Base-by-base conservation (phyloP, 352 stramenopile species). In the Ophiocytium majus region DNA sequence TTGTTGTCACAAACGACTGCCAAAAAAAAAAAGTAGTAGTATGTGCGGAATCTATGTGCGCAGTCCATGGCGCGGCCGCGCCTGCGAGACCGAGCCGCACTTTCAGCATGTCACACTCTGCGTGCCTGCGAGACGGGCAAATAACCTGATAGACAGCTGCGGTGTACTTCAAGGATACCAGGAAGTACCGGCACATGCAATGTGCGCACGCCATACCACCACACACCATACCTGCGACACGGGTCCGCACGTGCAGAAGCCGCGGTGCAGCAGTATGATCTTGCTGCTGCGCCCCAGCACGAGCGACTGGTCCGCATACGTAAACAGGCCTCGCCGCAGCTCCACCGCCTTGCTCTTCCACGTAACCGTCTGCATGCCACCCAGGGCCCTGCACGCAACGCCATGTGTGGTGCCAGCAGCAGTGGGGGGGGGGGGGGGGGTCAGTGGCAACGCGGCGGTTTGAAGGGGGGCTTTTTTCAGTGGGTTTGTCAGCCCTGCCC, bases 291-390 rank as follows among this genome's bases (percentile, higher is more conserved):
- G 57, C 23, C 78, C 43, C 5, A 57, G 43, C 43, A 57, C 43
- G 5, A 57, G 43, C 5, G 43, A 57, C 43, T 57, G 43, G 49
- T 82, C 76, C 28, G 49, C 43, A 76, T 86, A 86, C 37, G 83
- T 43, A 35, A 86, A 81, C 37, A 50, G 78, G 33, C 83, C 83
- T 19, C 63, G 75, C 19, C 76, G 82, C 19, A 86, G 76, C 78
- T 86, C 83, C 23, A 86, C 50, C 33, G 50, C 63, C 35, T 86
- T 86, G 35, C 50, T 86, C 37, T 86, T 86, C 83, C 83, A 86
- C 14, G 78, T 86, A 9, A 71, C 83, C 9, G 79, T 86, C 43
- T 63, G 76, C 34, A 86, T 79, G 79, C 76, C 79, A 71, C 14
- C 43, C 33, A n/a, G 76, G 80, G 23, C 76, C 83, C 78, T 86